These are phyloP conservation scores for Silene latifolia DNA, from an alignment of 148 eudicot species.

Conservation along the genomic window DNA sequence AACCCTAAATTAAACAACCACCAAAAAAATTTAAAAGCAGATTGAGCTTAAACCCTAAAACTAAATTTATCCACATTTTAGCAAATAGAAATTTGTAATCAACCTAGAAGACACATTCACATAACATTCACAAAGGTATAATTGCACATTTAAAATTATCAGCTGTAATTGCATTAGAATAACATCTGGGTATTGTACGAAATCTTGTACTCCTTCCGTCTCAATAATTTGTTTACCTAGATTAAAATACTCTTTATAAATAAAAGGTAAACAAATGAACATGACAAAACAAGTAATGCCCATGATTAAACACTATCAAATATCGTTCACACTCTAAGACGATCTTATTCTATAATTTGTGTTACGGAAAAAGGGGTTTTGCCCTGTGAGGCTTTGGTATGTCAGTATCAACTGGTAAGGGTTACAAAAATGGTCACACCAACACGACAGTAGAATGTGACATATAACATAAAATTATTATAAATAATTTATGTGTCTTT, in stretches of 20 bases:
- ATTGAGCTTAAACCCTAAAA: constrained; percentile 19
- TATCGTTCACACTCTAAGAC: too few species aligned
- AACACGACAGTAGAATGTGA: constrained; percentile 22
- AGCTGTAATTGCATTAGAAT: background rate
- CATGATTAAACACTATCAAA: constrained; percentile 1
- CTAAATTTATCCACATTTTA: background rate
- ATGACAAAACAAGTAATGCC: background rate
- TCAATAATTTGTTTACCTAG: too few species aligned
- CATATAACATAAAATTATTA: constrained; percentile 12
- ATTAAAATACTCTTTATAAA: too few species aligned
- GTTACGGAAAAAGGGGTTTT: constrained; percentile 5
- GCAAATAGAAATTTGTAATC: background rate
- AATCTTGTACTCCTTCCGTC: background rate
- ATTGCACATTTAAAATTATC: background rate
- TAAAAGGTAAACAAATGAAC: too few species aligned
- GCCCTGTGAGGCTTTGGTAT: background rate
- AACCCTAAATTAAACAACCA: constrained; percentile 22
- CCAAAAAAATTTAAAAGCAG: background rate
- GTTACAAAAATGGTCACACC: constrained; percentile 14
- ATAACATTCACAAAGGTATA: constrained; percentile 15
- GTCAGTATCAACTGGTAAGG: background rate
- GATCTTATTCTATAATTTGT: background rate
- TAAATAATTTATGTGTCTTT: background rate
- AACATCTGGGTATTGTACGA: constrained; percentile 23
- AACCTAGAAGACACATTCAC: background rate